Evolutionary conservation across 441 rosid genomes (phyloP).

Genomic region (Gossypium davidsonii): DNA sequence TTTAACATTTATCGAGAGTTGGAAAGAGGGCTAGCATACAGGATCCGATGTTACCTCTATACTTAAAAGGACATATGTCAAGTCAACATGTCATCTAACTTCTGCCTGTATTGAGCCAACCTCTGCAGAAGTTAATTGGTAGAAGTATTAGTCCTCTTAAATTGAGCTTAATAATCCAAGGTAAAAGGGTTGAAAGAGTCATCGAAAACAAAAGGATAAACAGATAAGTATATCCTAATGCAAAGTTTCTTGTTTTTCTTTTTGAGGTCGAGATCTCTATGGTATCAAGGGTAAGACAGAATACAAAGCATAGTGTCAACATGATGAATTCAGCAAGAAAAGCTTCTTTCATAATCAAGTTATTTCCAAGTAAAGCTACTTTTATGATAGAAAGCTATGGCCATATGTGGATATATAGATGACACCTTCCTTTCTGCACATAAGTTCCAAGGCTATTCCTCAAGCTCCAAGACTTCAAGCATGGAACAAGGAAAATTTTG

Average conservation of each 20-base stretch:
- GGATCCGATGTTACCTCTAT: conserved; percentile 20
- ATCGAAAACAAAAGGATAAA: neutral
- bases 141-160: neutral
- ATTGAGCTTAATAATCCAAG: neutral
- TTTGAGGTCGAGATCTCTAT: neutral
- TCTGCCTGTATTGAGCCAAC: conserved; percentile 87
- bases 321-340: neutral
- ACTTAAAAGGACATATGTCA: conserved; percentile 11
- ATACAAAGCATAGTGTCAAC: neutral
- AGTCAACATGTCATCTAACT: conserved; percentile 61
- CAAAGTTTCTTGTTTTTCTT: neutral
- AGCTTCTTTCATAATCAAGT: neutral
- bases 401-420: neutral
- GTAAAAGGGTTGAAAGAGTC: neutral
- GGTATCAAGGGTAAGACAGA: neutral
- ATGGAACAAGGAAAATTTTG: neutral
- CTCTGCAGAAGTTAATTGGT: conserved; percentile 33
- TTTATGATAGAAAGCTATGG: neutral
- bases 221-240: too few species aligned
- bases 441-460: neutral
- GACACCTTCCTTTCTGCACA: neutral
- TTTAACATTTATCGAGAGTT: neutral
- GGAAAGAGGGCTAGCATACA: neutral
- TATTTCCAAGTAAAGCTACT: neutral
- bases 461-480: neutral